Conservation (phyloP, 805 yeast genomes). For the Metschnikowia corniflorae region DNA sequence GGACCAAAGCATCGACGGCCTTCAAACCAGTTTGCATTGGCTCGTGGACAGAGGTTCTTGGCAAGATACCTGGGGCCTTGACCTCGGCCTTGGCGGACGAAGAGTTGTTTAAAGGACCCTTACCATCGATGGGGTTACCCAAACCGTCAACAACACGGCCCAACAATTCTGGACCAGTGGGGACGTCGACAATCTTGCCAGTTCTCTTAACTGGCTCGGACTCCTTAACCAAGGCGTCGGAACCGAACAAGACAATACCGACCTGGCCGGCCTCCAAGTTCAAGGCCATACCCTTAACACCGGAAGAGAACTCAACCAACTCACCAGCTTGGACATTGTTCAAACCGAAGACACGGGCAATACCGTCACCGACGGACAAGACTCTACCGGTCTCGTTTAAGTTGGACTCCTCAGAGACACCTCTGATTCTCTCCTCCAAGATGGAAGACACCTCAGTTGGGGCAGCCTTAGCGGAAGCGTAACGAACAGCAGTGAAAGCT, state of each 20-base stretch:
- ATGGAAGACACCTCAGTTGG: conserved; percentile 99
- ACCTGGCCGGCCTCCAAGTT: conserved; percentile 99
- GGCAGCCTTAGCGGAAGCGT: conserved; percentile 94
- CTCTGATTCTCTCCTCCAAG: conserved; percentile 98
- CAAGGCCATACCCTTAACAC: conserved; percentile 99
- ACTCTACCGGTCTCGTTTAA: conserved; percentile 99
- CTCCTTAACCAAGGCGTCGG: conserved; percentile 97
- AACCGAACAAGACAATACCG: conserved; percentile 99
- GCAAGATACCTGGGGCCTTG: conserved; percentile 99
- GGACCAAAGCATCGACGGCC: conserved; percentile 98
- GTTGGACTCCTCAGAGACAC: conserved; percentile 96
- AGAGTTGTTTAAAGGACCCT: conserved; percentile 92
- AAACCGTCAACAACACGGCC: conserved; percentile 99
- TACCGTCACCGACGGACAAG: conserved; percentile 99
- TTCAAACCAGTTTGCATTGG: conserved; percentile 99
- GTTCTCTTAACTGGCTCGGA: conserved; percentile 99
- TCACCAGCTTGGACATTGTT: conserved; percentile 99
- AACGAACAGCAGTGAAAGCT: conserved; percentile 66
- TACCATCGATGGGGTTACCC: conserved; percentile 99
- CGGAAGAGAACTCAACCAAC: conserved; percentile 97
- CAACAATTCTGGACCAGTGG: conserved; percentile 95
- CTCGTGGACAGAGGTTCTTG: conserved; percentile 97
- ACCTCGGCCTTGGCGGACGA: conserved; percentile 93
- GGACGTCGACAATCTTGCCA: conserved; percentile 98
- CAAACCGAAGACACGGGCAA: conserved; percentile 99